These are phyloP conservation scores for Salix exigua DNA, from an alignment of 345 rosid species.

Conservation along the genomic window DNA sequence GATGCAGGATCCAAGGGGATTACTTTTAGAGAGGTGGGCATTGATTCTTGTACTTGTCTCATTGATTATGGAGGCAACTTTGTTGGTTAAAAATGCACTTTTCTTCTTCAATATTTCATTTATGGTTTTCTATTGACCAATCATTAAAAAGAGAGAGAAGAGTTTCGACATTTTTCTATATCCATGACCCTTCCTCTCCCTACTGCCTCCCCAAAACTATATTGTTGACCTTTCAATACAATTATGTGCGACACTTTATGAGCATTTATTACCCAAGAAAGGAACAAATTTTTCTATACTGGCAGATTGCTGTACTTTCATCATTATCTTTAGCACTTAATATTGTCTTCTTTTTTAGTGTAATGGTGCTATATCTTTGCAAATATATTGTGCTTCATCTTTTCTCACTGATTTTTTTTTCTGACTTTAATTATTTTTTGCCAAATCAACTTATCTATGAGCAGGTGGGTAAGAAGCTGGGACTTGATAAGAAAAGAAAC, in stretches of 20 bases:
- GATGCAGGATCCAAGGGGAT: constrained; percentile 72
- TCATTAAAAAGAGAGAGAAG: not conserved
- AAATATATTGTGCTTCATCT: not conserved
- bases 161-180: not conserved
- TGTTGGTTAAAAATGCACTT: constrained; percentile 1
- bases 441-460: constrained; percentile 18
- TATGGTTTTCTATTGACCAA: not conserved
- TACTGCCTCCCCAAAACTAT: not conserved
- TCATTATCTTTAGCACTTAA: not conserved
- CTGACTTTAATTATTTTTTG: not conserved
- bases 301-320: not conserved
- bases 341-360: not conserved
- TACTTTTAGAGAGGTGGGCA: constrained; percentile 62
- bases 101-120: not conserved
- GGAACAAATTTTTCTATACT: not conserved
- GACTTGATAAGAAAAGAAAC: constrained; percentile 75
- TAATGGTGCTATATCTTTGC: not conserved
- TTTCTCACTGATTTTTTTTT: not conserved
- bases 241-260: not conserved
- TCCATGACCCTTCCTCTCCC: not conserved
- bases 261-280: not conserved
- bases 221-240: not conserved
- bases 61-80: not conserved
- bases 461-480: constrained; percentile 80
- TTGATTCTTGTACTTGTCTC: constrained; percentile 5